Evolutionary conservation across 176 grass and related monocot species (phyloP).

Genomic region (Rhipidocladum racemiflorum): DNA sequence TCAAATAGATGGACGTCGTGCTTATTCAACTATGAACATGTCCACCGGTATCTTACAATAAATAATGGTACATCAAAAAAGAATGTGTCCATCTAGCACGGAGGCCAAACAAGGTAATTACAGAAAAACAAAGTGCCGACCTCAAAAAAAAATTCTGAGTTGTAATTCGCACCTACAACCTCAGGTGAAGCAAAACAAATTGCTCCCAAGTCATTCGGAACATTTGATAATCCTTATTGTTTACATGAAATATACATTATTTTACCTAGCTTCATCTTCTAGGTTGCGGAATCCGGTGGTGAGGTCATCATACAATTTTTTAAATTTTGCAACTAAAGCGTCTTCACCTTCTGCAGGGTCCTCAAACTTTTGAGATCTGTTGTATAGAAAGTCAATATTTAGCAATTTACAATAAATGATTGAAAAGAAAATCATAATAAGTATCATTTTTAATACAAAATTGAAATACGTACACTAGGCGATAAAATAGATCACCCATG

Average conservation of each 20-base stretch:
- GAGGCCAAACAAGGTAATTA: constrained; percentile 26
- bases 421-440: background rate
- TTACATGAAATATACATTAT: constrained; percentile 21
- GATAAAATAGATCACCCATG: constrained; percentile 84
- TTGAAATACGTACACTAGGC: constrained; percentile 72
- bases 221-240: constrained; percentile 44
- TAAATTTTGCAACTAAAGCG: constrained; percentile 57
- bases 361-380: constrained; percentile 88
- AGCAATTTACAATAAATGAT: background rate
- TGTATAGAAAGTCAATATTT: background rate
- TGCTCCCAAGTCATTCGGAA: constrained; percentile 1
- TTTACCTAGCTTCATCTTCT: constrained; percentile 77
- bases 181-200: constrained; percentile 36
- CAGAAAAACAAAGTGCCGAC: background rate
- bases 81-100: constrained; percentile 16
- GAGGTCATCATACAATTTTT: constrained; percentile 85
- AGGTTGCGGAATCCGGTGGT: constrained; percentile 78
- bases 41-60: constrained; percentile 45
- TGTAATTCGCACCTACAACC: constrained; percentile 50
- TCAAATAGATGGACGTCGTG: constrained; percentile 23
- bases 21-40: constrained; percentile 44
- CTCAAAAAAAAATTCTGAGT: background rate
- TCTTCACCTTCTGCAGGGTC: constrained; percentile 89
- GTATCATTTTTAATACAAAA: background rate
- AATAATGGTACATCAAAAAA: constrained; percentile 37